Evolutionary conservation across 2,329 filamentous ascomycete species (phyloP), one percentile per base, ranked within the genome.

Genomic region (Oidium heveae): DNA sequence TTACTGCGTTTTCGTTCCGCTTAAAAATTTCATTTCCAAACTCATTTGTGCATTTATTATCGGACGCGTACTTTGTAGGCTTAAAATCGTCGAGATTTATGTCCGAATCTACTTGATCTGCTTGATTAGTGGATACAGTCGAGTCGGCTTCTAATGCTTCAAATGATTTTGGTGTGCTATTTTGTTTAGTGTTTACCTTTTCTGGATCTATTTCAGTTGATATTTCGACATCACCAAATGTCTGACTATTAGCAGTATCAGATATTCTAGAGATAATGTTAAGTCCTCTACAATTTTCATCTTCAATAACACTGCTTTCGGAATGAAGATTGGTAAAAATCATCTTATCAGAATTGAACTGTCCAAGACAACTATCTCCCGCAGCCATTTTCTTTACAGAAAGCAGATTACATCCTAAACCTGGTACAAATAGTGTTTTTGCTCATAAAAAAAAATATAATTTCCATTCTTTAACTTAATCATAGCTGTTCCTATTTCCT

Each of bases 261-360:
- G 49, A 52, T 34, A 52, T 52, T 52, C 18, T 37, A n/a, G 49
- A 52, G 49, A 52, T 52, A 13, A 52, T 52, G 22, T 52, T 34
- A 20, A 52, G 33, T 52, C 49, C 49, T 34, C 33, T 52, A 34
- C 22, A 37, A 37, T 52, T 52, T 34, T 52, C 33, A 2, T 18
- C 44, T n/a, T 49, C 44, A 32, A 49, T 49, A n/a, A 49, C 20
- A 49, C 24, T 49, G 24, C 12, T 28, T 49, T 28, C 28, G 18
- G 44, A 49, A 49, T 49, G 18, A 28, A 49, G 18, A 49, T 49
- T 49, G 24, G 18, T 49, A 32, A 49, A 49, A 49, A 49, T 49
- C 7, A 49, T 49, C 28, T 22, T 18, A 49, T 49, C 28, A 49
- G 22, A 49, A 49, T 49, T 32, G 28, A 28, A 49, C 24, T 49